Evolutionary conservation across 495 filamentous ascomycete genomes (phyloP), one percentile per base, ranked within the genome.

Genomic region (Xylaria grammica): DNA sequence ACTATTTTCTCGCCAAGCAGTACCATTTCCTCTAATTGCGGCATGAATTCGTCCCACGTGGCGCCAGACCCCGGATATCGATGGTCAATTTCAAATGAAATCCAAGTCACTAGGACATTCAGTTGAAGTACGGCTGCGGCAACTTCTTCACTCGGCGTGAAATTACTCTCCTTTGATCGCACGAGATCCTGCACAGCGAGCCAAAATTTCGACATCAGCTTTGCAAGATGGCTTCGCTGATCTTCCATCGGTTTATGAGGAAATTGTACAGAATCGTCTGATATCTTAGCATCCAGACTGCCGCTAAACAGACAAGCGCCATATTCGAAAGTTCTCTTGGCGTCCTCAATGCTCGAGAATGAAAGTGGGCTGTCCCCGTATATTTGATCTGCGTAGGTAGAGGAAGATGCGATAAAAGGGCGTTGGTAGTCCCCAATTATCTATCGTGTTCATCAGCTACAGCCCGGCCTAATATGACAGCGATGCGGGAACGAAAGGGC

Each of bases 41-140:
- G 49, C 48, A 63, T 64, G 26, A 67, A 65, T 15, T 49, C 11
- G 20, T 63, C 36, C 64, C 64, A 66, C 1, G 20, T 64, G 51
- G 46, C 27, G 7, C 15, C 11, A n/a, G 20, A 44, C 22, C 40
- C 29, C 15, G 60, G 65, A 40, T 36, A 10, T 63, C 13, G 60
- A 29, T 57, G 60, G 19, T 67, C 60, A n/a, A 63, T 44, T 27
- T 67, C 51, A 27, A 67, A 49, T 58, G 60, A 65, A 49, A 67
- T 17, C 53, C 62, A 65, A 34, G 49, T 51, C 5, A 38, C 56
- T 3, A 67, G 50, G 13, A 50, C 36, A 42, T 67, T 60, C 30
- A 67, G 42, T 45, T 67, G 60, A 36, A 67, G 50, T 24, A 67
- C 50, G 17, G 65, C 60, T 48, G 62, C 46, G 48, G 65, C 65